phyloP scores from a whole-genome alignment of 768 basidiomycete species.

The Harrya chromipes region DNA sequence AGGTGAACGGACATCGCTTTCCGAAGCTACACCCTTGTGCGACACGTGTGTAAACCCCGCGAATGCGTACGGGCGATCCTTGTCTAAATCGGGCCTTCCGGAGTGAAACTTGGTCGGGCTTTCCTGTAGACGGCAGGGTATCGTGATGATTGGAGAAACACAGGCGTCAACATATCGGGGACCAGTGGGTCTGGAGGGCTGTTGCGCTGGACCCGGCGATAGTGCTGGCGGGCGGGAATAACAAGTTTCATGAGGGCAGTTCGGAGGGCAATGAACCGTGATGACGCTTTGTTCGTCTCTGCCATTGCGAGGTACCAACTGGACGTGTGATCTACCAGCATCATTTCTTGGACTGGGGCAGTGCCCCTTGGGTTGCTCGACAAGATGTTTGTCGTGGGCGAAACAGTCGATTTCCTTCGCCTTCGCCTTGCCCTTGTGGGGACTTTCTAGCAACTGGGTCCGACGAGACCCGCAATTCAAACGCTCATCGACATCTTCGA shows the following conservation, averaged over 20 bases:
- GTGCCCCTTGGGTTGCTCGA: neutral
- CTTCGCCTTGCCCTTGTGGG: neutral
- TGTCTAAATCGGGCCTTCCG: neutral
- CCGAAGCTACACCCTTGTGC: constrained; percentile 7
- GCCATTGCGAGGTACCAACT: constrained; percentile 17
- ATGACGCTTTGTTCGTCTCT: constrained; percentile 10
- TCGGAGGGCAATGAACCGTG: constrained; percentile 16
- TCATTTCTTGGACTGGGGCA: constrained; percentile 1
- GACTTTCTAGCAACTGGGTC: neutral
- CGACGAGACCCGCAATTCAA: neutral
- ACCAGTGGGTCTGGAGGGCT: neutral
- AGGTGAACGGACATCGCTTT: constrained; percentile 30
- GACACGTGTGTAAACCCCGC: constrained; percentile 15
- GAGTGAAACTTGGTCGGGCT: neutral
- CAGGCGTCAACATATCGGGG: constrained; percentile 25
- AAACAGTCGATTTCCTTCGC: neutral
- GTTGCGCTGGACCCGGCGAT: neutral
- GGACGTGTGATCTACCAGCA: constrained; percentile 19
- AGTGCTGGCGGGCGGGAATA: neutral
- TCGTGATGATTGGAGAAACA: constrained; percentile 26
- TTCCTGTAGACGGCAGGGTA: neutral
- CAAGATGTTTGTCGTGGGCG: neutral
- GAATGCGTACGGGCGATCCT: neutral
- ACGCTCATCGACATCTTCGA: neutral
- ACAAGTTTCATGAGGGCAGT: constrained; percentile 19